Base-by-base conservation (phyloP, 75 land plant genomes). In the Isoetes taiwanensis region DNA sequence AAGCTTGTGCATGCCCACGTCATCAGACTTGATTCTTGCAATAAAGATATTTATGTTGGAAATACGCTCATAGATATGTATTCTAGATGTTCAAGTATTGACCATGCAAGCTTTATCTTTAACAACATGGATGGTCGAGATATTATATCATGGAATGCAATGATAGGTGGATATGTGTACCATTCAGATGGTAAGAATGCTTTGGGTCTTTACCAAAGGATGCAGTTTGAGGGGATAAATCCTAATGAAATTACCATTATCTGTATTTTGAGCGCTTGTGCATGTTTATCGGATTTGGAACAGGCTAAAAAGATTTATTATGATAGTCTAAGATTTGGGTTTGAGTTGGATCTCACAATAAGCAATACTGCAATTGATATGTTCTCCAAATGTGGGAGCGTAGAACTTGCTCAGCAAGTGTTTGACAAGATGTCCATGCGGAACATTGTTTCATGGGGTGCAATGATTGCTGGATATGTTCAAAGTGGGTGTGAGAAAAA, bases 121-220 rank as follows among this genome's bases (percentile, higher is more conserved):
- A 17, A 43, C 5, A 28, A 27, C n/a, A 78, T 69, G 54, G 31
- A 23, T 1, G 32, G 1, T 1, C 72, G 26, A 32, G 80, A 78
- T 23, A 14, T 61, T 37, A 70, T 78, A 35, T 65, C 80, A 17
- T 72, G 72, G 76, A 78, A 72, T 66, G 63, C 80, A 23, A 46
- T 73, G 1, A 59, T 78, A 32, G 59, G 71, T 6, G 76, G 66
- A 0, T 78, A 69, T 46, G 43, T 69, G 33, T 59, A 66, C 30
- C 20, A 25, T 42, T 63, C 64, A 26, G 20, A 32, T 21, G 65
- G 65, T 4, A 34, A 19, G 1, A 64, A 65, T 37, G 53, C 67
- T n/a, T 27, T 65, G 41, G 12, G 42, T 25, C 64, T 65, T 5
- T 61, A 35, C 26, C 28, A 62, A 39, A 1, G 29, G 28, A 65